These are phyloP conservation scores for Metschnikowia reukaufii DNA, from an alignment of 805 yeast genomes.

Conservation along the genomic window DNA sequence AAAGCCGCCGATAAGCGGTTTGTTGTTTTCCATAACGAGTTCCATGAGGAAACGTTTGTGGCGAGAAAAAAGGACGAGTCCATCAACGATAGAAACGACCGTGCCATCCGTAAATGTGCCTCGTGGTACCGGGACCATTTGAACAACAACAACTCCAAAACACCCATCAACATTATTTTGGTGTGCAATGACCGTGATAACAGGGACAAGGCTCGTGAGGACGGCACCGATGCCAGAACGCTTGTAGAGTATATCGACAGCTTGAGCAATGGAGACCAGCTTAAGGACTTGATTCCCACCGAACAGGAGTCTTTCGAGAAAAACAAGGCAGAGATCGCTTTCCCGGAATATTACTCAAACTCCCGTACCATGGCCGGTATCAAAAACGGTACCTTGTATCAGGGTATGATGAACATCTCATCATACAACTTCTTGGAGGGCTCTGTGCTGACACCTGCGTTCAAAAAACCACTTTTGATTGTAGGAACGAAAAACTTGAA, in stretches of 20 bases:
- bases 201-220: constrained; percentile 52
- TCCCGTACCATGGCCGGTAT: constrained; percentile 90
- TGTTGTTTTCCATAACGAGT: constrained; percentile 91
- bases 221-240: constrained; percentile 55
- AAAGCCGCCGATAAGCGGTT: constrained; percentile 79
- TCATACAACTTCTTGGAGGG: constrained; percentile 91
- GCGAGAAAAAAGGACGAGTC: constrained; percentile 64
- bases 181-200: constrained; percentile 80
- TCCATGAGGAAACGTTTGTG: constrained; percentile 67
- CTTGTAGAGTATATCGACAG: constrained; percentile 68
- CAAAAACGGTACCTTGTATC: constrained; percentile 81
- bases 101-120: constrained; percentile 79
- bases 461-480: constrained; percentile 78
- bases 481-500: constrained; percentile 83
- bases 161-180: constrained; percentile 49
- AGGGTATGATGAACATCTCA: constrained; percentile 78
- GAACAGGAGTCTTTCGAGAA: constrained; percentile 42
- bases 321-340: constrained; percentile 52
- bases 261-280: constrained; percentile 69
- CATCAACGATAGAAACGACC: constrained; percentile 86
- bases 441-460: constrained; percentile 64
- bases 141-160: constrained; percentile 26
- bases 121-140: constrained; percentile 74
- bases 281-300: constrained; percentile 75
- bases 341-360: constrained; percentile 74